Evolutionary conservation across 2,329 filamentous ascomycete species (phyloP), one percentile per base, ranked within the genome.

Genomic region (Fusarium albidum): DNA sequence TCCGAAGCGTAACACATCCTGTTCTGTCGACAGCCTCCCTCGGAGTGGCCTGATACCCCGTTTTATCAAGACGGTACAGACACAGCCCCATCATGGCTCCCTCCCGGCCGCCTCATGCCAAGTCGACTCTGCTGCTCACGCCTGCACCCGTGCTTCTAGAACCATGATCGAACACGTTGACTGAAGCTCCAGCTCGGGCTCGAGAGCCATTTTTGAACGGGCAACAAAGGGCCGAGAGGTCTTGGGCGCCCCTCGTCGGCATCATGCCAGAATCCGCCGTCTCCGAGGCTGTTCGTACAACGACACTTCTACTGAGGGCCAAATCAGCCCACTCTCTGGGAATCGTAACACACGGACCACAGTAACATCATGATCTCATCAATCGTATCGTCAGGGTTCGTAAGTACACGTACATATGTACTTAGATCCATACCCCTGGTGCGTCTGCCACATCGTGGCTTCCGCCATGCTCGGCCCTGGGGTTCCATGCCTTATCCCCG

Each of bases 401-500:
- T 13, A n/a, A 27, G 29, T 18, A 31, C 25, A 32, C 29, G 31
- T 46, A 21, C 32, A 29, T 46, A 12, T n/a, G n/a, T n/a, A n/a
- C n/a, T 9, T 15, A 55, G 44, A 42, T 35, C 13, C 6, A n/a
- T 13, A 12, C 15, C 35, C 27, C 37, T 28, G 18, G 17, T 13
- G 12, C 21, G 34, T 28, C 41, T 45, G 31, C 33, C 35, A 29
- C 17, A 34, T 52, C 40, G 42, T 44, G 31, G 49, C 38, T 48
- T 46, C 49, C 12, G 26, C 33, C 46, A 43, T 25, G 31, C 21
- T 44, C 43, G 46, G 48, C 41, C 45, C 38, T 59, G 37, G 48
- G 37, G 26, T 54, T 31, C 18, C 43, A 52, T 46, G 49, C 43
- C 26, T 52, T 5, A 57, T 55, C 45, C 55, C 44, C 55, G 57